phyloP scores from a whole-genome alignment of 23 red algal species.

The Chondrus crispus region DNA sequence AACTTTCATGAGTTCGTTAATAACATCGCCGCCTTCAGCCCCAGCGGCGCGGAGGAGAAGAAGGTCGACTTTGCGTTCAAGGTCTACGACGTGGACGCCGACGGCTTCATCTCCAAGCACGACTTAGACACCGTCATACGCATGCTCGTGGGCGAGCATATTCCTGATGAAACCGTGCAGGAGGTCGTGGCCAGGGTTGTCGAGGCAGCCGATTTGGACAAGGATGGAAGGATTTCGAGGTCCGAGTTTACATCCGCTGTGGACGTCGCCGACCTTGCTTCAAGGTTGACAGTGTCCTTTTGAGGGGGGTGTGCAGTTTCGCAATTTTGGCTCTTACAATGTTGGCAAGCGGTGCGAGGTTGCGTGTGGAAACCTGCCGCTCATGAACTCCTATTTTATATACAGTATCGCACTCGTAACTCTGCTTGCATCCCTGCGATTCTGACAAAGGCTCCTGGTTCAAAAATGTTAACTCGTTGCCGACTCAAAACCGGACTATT shows the following conservation, averaged over 20 bases:
- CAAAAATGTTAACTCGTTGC: too few species aligned
- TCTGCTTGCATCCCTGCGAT: too few species aligned
- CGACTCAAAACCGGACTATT: too few species aligned
- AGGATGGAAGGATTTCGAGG: constrained; percentile 49
- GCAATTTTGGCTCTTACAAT: too few species aligned
- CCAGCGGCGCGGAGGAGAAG: constrained; percentile 10
- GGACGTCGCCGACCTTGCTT: constrained; percentile 25
- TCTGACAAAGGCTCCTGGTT: too few species aligned
- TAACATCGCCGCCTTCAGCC: constrained; percentile 65
- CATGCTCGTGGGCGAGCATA: constrained; percentile 92
- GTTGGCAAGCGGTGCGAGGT: too few species aligned
- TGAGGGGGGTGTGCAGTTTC: too few species aligned
- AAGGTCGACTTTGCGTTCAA: constrained; percentile 94
- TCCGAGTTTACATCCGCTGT: constrained; percentile 44
- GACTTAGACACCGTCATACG: constrained; percentile 66
- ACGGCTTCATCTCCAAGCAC: constrained; percentile 67
- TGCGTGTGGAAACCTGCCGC: too few species aligned
- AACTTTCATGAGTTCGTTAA: constrained; percentile 95
- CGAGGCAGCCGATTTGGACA: constrained; percentile 63
- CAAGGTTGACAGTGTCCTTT: constrained; percentile 10
- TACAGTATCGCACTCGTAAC: too few species aligned
- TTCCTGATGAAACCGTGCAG: constrained; percentile 31
- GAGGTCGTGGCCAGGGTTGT: constrained; percentile 58
- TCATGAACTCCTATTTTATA: too few species aligned
- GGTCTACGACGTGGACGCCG: constrained; percentile 91